Evolutionary conservation across 805 yeast genomes (phyloP).

Genomic region (Nakazawaea populi): DNA sequence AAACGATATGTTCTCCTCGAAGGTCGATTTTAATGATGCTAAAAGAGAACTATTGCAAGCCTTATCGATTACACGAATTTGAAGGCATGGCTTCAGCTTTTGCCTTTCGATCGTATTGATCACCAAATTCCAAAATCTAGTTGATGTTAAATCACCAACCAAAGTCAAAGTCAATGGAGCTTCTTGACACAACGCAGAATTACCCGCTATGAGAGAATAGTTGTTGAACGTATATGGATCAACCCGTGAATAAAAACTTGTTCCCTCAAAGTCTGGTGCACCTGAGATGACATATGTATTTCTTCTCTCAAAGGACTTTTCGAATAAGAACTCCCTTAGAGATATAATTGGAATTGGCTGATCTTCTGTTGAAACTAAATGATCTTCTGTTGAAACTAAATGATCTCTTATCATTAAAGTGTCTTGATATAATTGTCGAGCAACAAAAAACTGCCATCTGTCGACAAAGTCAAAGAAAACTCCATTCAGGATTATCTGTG

Average conservation of each 20-base stretch:
- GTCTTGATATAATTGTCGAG: constrained; percentile 53
- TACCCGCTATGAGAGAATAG: constrained; percentile 18
- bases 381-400: constrained; percentile 18
- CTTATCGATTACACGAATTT: constrained; percentile 16
- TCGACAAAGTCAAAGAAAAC: constrained; percentile 46
- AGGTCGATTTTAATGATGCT: no score
- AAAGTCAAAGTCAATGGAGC: constrained; percentile 36
- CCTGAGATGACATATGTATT: constrained; percentile 49
- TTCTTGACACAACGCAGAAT: background rate
- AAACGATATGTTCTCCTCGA: no score
- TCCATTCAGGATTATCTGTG: constrained; percentile 70
- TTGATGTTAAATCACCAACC: constrained; percentile 48
- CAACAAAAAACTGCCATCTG: constrained; percentile 50
- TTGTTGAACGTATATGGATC: constrained; percentile 33
- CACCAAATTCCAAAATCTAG: constrained; percentile 37
- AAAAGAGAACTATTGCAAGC: no score
- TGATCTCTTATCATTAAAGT: constrained; percentile 26
- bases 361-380: constrained; percentile 23
- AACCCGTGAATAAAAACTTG: constrained; percentile 13
- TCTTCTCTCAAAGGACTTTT: constrained; percentile 36
- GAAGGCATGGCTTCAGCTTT: constrained; percentile 6
- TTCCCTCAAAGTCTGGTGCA: constrained; percentile 18
- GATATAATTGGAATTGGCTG: constrained; percentile 10
- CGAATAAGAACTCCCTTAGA: constrained; percentile 36
- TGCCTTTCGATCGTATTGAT: constrained; percentile 17